phyloP scores from a whole-genome alignment of 768 basidiomycete genomes.

The Pisolithus sp. region DNA sequence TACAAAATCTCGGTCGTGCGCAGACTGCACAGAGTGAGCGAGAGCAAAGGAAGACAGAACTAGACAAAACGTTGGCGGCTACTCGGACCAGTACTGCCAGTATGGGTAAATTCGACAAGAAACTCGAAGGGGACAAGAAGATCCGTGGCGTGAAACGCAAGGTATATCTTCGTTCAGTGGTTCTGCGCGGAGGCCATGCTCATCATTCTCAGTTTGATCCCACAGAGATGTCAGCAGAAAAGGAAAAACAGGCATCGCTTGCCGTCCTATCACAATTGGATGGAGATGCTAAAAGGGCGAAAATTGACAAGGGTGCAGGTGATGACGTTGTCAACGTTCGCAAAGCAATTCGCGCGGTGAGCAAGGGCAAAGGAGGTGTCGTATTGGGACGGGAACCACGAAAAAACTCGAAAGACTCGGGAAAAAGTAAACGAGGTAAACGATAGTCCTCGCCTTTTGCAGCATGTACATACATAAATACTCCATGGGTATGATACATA shows the following conservation, averaged over 20 bases:
- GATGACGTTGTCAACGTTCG: constrained; percentile 72
- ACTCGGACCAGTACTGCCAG: constrained; percentile 85
- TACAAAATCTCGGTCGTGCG: constrained; percentile 65
- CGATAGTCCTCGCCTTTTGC: constrained; percentile 7
- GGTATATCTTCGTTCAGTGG: constrained; percentile 37
- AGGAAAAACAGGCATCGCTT: constrained; percentile 70
- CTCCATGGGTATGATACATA: too few relatives aligned
- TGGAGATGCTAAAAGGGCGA: constrained; percentile 51
- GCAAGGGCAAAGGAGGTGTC: constrained; percentile 59
- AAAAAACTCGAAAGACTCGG: constrained; percentile 20
- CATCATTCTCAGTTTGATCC: constrained; percentile 68
- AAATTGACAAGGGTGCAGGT: constrained; percentile 36
- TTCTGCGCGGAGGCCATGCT: background rate
- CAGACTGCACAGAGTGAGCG: constrained; percentile 31
- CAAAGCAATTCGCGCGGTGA: constrained; percentile 78
- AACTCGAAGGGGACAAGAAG: constrained; percentile 88
- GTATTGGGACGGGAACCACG: constrained; percentile 44
- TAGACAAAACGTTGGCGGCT: constrained; percentile 71
- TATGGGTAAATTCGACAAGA: constrained; percentile 91
- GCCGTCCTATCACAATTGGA: constrained; percentile 75
- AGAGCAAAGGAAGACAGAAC: constrained; percentile 57
- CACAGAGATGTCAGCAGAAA: constrained; percentile 53
- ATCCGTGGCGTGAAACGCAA: constrained; percentile 86
- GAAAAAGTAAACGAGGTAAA: constrained; percentile 24
- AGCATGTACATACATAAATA: too few relatives aligned